Conservation (phyloP, 2,329 filamentous ascomycete species). For the Colletotrichum trifolii region DNA sequence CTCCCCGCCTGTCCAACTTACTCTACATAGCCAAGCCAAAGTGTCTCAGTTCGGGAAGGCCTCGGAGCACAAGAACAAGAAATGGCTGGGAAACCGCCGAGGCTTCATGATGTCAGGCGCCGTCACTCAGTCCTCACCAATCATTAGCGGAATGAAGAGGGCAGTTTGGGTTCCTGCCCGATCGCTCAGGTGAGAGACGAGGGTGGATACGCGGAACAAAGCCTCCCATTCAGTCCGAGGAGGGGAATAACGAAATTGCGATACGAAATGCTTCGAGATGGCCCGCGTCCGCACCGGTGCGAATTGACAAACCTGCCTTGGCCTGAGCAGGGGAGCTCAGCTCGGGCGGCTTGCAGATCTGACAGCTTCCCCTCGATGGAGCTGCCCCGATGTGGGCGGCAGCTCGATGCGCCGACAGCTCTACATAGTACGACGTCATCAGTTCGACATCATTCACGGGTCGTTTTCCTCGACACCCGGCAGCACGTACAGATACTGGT, state of each 20-base stretch:
- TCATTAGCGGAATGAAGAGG: slow-evolving; percentile 7
- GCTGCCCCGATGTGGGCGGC: slow-evolving; percentile 3
- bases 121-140: slow-evolving; percentile 18
- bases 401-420: not conserved
- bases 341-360: slow-evolving; percentile 22
- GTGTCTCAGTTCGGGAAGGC: slow-evolving; percentile 7
- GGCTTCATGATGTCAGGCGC: slow-evolving; percentile 30
- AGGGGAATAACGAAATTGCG: not conserved
- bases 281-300: slow-evolving; percentile 4
- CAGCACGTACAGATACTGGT: not conserved
- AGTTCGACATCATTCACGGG: not conserved
- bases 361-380: slow-evolving; percentile 7
- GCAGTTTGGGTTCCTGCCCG: slow-evolving; percentile 5
- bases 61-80: not conserved
- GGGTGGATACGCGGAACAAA: slow-evolving; percentile 11
- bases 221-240: not conserved
- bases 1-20: not conserved
- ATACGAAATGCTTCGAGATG: not conserved
- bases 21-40: not conserved
- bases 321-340: slow-evolving; percentile 17
- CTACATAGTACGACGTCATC: slow-evolving; percentile 12
- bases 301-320: slow-evolving; percentile 6
- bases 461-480: too few relatives aligned
- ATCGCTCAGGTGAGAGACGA: slow-evolving; percentile 18
- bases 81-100: not conserved